A percentile compares a stretch with the other conserved stretches of the same genome.
These are phyloP conservation scores for Eutrema heterophyllum DNA, from an alignment of 345 rosid species.

Conservation along the genomic window DNA sequence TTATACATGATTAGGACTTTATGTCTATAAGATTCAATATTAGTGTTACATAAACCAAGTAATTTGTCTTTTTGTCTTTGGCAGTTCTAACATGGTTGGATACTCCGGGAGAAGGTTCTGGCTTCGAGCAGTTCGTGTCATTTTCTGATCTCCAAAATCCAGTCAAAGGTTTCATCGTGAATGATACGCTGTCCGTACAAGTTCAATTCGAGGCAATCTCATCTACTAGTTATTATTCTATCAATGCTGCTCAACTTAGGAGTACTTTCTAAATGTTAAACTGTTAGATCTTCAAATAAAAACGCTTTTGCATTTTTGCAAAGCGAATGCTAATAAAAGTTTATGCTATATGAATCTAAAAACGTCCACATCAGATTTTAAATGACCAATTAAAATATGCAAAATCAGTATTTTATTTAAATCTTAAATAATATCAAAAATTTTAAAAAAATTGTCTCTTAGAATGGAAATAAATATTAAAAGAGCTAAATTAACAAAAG, in stretches of 20 bases:
- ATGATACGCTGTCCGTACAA: background rate
- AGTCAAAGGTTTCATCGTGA: conserved; percentile 1
- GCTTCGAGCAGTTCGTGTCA: conserved; percentile 9
- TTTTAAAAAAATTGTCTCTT: no score
- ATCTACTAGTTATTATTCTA: background rate
- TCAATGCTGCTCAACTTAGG: background rate
- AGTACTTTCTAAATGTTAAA: background rate
- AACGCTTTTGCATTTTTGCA: background rate
- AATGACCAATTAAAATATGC: no score
- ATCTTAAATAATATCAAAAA: no score
- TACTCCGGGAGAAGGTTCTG: background rate
- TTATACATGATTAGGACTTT: background rate
- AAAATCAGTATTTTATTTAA: no score
- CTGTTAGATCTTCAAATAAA: background rate
- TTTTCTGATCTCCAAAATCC: background rate
- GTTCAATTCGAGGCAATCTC: conserved; percentile 2
- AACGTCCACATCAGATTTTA: no score
- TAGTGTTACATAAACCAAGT: background rate
- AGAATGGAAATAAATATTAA: no score
- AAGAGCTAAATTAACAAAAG: no score
- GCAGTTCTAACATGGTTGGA: conserved; percentile 11
- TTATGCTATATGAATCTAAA: no score
- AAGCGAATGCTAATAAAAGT: no score
- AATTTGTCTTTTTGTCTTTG: background rate
- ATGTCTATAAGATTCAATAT: background rate